phyloP scores from a whole-genome alignment of 1,139 yeast genomes.

The Geotrichum restrictum region DNA sequence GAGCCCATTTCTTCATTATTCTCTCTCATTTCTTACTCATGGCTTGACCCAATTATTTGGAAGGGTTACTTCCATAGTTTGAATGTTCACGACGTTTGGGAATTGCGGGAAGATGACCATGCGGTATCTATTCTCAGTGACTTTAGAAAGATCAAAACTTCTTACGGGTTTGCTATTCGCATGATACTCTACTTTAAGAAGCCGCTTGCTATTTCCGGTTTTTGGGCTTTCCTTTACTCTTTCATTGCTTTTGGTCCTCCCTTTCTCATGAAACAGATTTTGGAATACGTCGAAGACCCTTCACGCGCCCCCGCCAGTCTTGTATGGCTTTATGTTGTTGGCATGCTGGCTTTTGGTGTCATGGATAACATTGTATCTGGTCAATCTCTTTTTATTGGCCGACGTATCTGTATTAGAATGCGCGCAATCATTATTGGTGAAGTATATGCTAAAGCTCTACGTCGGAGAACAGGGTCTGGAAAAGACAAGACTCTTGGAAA shows the following conservation, averaged over 20 bases:
- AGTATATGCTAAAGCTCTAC: constrained; percentile 85
- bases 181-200: constrained; percentile 59
- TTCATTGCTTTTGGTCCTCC: constrained; percentile 74
- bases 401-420: constrained; percentile 89
- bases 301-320: constrained; percentile 55
- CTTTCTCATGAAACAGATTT: constrained; percentile 64
- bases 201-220: constrained; percentile 60
- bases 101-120: constrained; percentile 74
- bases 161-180: constrained; percentile 49
- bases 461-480: constrained; percentile 64
- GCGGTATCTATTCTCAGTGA: constrained; percentile 62
- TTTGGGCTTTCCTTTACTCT: constrained; percentile 69
- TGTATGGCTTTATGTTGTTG: constrained; percentile 83
- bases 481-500: constrained; percentile 31
- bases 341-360: constrained; percentile 65
- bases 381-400: constrained; percentile 83
- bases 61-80: constrained; percentile 58
- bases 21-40: constrained; percentile 62
- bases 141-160: constrained; percentile 47
- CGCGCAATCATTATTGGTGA: constrained; percentile 87
- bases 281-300: constrained; percentile 82
- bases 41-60: constrained; percentile 72
- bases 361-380: constrained; percentile 64
- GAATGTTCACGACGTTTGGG: constrained; percentile 72
- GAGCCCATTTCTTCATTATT: constrained; percentile 69